Conservation (phyloP, 257 asterid species). For the Penstemon davidsonii region DNA sequence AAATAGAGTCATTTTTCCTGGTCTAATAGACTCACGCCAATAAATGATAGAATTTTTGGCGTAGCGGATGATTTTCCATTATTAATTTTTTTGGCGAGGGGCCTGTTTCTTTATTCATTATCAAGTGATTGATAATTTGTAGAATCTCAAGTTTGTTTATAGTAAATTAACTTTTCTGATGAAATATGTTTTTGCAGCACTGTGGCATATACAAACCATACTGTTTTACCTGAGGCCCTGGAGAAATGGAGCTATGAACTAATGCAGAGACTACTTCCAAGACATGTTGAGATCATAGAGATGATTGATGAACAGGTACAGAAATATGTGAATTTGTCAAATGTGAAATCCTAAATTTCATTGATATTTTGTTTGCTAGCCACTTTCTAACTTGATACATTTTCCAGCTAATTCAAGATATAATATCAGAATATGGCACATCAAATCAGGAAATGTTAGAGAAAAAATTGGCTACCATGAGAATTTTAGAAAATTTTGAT, state of each 20-base stretch:
- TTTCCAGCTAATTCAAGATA: conserved; percentile 65
- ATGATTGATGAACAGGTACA: conserved; percentile 77
- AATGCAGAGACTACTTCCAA: conserved; percentile 79
- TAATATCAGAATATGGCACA: conserved; percentile 61
- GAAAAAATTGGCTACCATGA: conserved; percentile 59
- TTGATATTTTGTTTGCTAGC: conserved; percentile 27
- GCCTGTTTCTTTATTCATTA: neutral
- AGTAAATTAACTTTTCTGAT: conserved; percentile 30
- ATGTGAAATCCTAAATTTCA: conserved; percentile 19
- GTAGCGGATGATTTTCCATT: too few species aligned
- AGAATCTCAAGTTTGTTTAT: conserved; percentile 22
- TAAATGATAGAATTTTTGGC: neutral
- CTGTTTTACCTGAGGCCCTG: conserved; percentile 89
- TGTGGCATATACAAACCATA: conserved; percentile 88
- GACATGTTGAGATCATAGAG: conserved; percentile 84
- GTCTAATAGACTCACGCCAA: neutral
- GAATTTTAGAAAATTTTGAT: conserved; percentile 78
- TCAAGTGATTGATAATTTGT: conserved; percentile 13
- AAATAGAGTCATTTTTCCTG: neutral
- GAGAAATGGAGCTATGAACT: conserved; percentile 88
- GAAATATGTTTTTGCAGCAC: conserved; percentile 52
- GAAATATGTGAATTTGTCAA: conserved; percentile 14
- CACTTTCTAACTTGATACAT: conserved; percentile 24
- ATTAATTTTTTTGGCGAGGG: too few species aligned
- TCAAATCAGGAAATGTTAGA: conserved; percentile 53